These are phyloP conservation scores for Triangularia verruculosa DNA, from an alignment of 2,329 filamentous ascomycete species.

Conservation along the genomic window DNA sequence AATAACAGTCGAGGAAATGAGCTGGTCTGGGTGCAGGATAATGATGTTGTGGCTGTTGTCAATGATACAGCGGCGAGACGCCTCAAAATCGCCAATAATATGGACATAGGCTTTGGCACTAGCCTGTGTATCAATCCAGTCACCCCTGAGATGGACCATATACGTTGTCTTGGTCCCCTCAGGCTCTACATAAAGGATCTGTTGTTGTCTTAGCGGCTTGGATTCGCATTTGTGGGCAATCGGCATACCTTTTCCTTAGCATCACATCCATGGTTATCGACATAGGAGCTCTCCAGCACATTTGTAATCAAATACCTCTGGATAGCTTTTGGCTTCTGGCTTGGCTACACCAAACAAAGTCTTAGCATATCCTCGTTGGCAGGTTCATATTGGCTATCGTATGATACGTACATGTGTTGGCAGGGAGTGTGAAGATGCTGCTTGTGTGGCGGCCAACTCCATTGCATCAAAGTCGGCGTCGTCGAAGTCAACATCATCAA, in stretches of 20 bases:
- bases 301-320: constrained; percentile 82
- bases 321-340: constrained; percentile 67
- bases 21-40: constrained; percentile 90
- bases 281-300: constrained; percentile 67
- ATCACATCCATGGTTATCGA: constrained; percentile 57
- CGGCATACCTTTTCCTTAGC: constrained; percentile 66
- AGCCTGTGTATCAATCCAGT: constrained; percentile 81
- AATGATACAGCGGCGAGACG: constrained; percentile 70
- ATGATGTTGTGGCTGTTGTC: constrained; percentile 81
- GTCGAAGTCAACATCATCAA: constrained; percentile 44
- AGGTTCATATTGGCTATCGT: constrained; percentile 28
- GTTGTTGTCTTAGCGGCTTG: neutral
- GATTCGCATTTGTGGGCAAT: constrained; percentile 25
- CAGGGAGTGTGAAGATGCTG: constrained; percentile 36
- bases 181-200: constrained; percentile 80
- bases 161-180: constrained; percentile 66
- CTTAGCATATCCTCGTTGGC: constrained; percentile 54
- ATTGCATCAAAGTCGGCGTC: constrained; percentile 74
- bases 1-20: constrained; percentile 91
- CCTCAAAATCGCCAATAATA: constrained; percentile 74
- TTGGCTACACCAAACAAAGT: constrained; percentile 54
- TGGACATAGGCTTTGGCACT: constrained; percentile 76
- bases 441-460: constrained; percentile 71
- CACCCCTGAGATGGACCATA: constrained; percentile 73
- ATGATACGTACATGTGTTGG: constrained; percentile 53